Conservation (phyloP, 331 rosid species). For the Erythrophleum ivorense region DNA sequence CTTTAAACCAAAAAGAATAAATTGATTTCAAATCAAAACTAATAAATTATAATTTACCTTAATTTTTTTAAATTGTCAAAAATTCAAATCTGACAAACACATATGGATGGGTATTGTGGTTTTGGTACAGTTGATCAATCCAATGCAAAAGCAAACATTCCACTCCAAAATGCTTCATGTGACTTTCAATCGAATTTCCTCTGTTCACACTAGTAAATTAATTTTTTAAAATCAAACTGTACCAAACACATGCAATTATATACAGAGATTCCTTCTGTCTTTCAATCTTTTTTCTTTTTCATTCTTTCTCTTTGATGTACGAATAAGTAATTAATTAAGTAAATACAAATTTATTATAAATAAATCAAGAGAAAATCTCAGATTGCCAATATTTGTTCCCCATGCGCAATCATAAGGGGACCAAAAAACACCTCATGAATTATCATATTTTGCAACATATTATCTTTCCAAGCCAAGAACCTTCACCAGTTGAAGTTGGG, state of each 20-base stretch:
- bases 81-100: too few species aligned
- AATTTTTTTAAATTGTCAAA: too few species aligned
- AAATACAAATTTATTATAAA: not conserved
- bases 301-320: not conserved
- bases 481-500: not conserved
- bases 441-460: constrained; percentile 1
- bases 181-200: too few species aligned
- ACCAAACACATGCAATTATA: not conserved
- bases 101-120: too few species aligned
- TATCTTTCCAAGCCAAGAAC: constrained; percentile 17
- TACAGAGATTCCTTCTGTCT: not conserved
- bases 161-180: too few species aligned
- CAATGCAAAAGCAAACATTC: too few species aligned
- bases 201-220: too few species aligned
- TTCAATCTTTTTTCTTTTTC: not conserved
- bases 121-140: too few species aligned
- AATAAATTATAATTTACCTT: too few species aligned
- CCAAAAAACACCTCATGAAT: constrained; percentile 21
- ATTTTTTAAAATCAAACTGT: too few species aligned
- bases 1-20: too few species aligned
- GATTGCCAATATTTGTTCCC: constrained; percentile 39
- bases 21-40: too few species aligned
- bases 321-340: not conserved
- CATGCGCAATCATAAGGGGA: constrained; percentile 43
- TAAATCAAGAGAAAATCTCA: constrained; percentile 32